phyloP scores from a whole-genome alignment of 345 rosid species.

The Boechera divaricarpa region DNA sequence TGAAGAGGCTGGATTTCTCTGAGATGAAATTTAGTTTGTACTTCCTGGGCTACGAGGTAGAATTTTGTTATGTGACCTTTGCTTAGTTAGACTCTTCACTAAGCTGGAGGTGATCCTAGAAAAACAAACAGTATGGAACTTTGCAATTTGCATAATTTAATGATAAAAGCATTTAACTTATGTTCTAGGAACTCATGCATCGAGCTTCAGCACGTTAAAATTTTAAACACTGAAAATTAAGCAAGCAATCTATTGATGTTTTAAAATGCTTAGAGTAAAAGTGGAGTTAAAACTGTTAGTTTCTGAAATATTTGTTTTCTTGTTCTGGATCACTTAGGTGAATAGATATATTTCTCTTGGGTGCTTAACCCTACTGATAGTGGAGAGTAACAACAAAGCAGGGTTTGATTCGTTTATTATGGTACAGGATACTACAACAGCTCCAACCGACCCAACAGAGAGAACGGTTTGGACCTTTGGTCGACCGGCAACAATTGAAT shows the following conservation, averaged over 20 bases:
- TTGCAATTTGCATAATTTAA: conserved; percentile 16
- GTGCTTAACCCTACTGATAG: neutral
- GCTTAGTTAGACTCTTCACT: neutral
- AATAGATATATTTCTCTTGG: neutral
- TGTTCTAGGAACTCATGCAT: neutral
- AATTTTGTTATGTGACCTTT: conserved; percentile 9
- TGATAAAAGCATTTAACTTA: neutral
- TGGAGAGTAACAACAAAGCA: neutral
- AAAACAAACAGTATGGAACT: neutral
- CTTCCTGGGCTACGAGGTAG: conserved; percentile 92
- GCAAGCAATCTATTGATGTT: neutral
- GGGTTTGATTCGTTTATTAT: conserved; percentile 21
- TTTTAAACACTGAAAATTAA: neutral
- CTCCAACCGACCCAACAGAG: conserved; percentile 76
- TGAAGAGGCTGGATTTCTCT: conserved; percentile 88
- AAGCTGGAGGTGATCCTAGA: conserved; percentile 17
- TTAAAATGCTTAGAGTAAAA: neutral
- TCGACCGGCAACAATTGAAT: conserved; percentile 79
- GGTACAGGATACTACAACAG: conserved; percentile 67
- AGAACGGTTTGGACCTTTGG: conserved; percentile 89
- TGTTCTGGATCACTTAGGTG: neutral
- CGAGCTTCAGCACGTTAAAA: neutral
- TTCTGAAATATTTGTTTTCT: neutral
- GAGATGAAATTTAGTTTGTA: conserved; percentile 92
- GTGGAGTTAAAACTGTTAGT: neutral